Conservation (phyloP, 495 filamentous ascomycete genomes). For the Tetracladium setigerum region DNA sequence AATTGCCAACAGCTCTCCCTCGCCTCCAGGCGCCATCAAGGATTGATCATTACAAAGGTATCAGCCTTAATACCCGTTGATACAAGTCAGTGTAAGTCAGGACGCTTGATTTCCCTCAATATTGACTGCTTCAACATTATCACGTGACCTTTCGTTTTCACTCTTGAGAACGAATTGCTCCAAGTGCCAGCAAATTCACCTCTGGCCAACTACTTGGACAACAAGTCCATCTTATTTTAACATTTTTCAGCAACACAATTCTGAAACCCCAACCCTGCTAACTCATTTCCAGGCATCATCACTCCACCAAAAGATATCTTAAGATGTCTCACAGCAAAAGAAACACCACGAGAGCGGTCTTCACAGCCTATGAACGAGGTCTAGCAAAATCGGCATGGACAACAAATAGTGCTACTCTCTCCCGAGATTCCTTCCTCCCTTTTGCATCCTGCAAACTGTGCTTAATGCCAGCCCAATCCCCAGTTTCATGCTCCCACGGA, state of each 20-base stretch:
- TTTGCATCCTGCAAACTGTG: conserved; percentile 90
- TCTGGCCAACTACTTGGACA: too few relatives aligned
- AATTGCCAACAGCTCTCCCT: too few relatives aligned
- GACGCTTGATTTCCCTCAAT: too few relatives aligned
- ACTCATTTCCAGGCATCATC: background rate
- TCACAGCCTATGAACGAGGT: conserved; percentile 85
- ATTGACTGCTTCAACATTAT: too few relatives aligned
- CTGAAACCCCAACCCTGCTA: background rate
- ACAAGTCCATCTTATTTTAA: too few relatives aligned
- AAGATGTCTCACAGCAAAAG: conserved; percentile 58
- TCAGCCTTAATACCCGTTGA: too few relatives aligned
- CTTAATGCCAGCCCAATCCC: conserved; percentile 72
- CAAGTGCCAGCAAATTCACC: too few relatives aligned
- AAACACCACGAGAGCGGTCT: conserved; percentile 93
- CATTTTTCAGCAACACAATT: background rate
- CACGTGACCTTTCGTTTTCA: too few relatives aligned
- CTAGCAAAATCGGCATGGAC: conserved; percentile 76
- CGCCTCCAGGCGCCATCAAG: too few relatives aligned
- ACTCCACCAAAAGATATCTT: background rate
- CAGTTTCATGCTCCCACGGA: conserved; percentile 66
- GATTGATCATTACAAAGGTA: too few relatives aligned
- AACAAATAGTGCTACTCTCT: conserved; percentile 74
- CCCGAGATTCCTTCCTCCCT: conserved; percentile 85
- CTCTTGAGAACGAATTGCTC: too few relatives aligned
- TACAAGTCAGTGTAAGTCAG: too few relatives aligned